Conservation (phyloP, 2,329 filamentous ascomycete genomes). For the Niveomyces coronatus region DNA sequence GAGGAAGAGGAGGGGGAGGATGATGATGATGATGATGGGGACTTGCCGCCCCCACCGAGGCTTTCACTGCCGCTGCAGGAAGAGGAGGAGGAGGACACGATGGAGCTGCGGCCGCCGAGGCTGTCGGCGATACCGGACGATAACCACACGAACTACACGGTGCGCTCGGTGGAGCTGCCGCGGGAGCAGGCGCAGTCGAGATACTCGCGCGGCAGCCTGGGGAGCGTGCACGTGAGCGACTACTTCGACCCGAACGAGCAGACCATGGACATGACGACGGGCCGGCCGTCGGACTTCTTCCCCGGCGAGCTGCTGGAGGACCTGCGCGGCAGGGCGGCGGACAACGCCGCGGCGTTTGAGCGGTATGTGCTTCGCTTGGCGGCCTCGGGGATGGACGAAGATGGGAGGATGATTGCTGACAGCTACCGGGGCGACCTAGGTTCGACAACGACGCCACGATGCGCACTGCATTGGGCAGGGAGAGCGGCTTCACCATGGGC, state of each 20-base stretch:
- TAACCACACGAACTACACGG: constrained; percentile 40
- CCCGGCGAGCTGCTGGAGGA: constrained; percentile 33
- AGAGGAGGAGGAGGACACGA: constrained; percentile 7
- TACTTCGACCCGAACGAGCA: constrained; percentile 28
- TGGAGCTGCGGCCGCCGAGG: constrained; percentile 30
- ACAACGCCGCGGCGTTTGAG: constrained; percentile 25
- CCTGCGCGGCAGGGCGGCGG: constrained; percentile 26
- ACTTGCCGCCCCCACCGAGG: constrained; percentile 17
- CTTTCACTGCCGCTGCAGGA: constrained; percentile 16
- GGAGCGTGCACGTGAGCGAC: constrained; percentile 44
- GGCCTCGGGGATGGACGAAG: no score
- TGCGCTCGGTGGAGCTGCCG: constrained; percentile 48
- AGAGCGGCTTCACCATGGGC: constrained; percentile 42
- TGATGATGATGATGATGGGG: constrained; percentile 41
- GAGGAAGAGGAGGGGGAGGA: constrained; percentile 37
- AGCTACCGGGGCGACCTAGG: no score
- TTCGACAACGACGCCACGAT: constrained; percentile 29
- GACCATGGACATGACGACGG: constrained; percentile 29
- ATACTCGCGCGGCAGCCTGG: constrained; percentile 43
- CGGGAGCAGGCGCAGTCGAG: constrained; percentile 35
- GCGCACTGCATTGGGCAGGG: constrained; percentile 31
- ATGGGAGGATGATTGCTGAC: not conserved
- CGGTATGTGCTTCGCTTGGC: constrained; percentile 29
- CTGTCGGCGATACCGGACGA: constrained; percentile 28
- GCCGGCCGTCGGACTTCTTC: constrained; percentile 42